phyloP scores from a whole-genome alignment of 768 basidiomycete genomes.

The Xanthoconium stramineum region DNA sequence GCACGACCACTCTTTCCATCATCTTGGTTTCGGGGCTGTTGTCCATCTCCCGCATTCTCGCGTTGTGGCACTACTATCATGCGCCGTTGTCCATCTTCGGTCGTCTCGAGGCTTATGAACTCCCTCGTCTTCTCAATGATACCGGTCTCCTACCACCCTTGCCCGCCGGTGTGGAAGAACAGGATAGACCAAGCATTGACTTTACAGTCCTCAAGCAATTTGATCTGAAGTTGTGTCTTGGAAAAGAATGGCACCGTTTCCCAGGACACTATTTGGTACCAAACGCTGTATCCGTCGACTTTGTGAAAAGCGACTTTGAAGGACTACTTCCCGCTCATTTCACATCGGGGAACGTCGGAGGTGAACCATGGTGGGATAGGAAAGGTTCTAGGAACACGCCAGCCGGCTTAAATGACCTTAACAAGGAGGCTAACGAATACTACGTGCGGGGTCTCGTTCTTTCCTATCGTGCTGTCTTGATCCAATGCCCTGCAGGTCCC shows the following conservation, averaged over 20 bases:
- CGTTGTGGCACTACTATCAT: constrained; percentile 87
- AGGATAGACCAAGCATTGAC: constrained; percentile 50
- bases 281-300: constrained; percentile 75
- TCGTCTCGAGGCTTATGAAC: constrained; percentile 71
- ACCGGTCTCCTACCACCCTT: constrained; percentile 59
- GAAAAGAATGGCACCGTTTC: constrained; percentile 97
- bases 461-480: constrained; percentile 1
- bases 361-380: constrained; percentile 34
- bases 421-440: constrained; percentile 70
- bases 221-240: constrained; percentile 76
- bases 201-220: constrained; percentile 65
- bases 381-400: constrained; percentile 63
- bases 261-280: constrained; percentile 89
- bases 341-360: constrained; percentile 26
- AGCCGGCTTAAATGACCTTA: constrained; percentile 79
- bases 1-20: constrained; percentile 67
- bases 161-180: constrained; percentile 42
- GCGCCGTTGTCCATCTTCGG: constrained; percentile 73
- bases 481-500: constrained; percentile 49
- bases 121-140: constrained; percentile 77
- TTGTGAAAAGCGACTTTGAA: constrained; percentile 88
- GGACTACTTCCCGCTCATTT: constrained; percentile 89
- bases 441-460: constrained; percentile 55
- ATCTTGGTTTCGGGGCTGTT: constrained; percentile 63
- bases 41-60: constrained; percentile 77